Percentiles rank a stretch among this genome's conserved stretches.
phyloP scores from a whole-genome alignment of 768 basidiomycete genomes.

The Neoboletus subvelutipes region DNA sequence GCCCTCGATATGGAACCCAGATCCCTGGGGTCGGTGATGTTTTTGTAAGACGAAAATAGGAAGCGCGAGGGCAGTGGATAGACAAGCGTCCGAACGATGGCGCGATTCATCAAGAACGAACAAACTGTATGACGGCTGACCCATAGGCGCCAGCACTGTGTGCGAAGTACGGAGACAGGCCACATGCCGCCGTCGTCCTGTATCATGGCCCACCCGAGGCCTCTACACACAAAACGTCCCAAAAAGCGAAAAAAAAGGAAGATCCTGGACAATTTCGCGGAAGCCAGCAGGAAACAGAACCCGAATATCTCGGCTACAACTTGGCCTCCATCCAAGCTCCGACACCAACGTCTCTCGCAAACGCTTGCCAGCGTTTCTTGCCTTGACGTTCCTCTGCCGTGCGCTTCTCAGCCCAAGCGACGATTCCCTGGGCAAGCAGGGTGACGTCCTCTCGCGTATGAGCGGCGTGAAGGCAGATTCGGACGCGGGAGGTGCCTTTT shows the following conservation, averaged over 20 bases:
- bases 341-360: slow-evolving; percentile 17
- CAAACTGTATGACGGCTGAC: too few relatives aligned
- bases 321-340: slow-evolving; percentile 32
- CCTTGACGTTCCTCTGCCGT: slow-evolving; percentile 6
- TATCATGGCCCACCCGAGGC: neutral
- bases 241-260: neutral
- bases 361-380: slow-evolving; percentile 9
- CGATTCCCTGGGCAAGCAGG: slow-evolving; percentile 48
- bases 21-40: neutral
- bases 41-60: neutral
- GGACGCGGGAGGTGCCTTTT: slow-evolving; percentile 76
- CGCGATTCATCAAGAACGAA: neutral
- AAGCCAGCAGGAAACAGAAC: neutral
- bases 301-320: slow-evolving; percentile 7
- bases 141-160: neutral
- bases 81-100: neutral
- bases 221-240: neutral
- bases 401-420: slow-evolving; percentile 35
- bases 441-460: slow-evolving; percentile 68
- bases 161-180: neutral
- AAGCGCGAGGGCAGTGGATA: neutral
- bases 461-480: slow-evolving; percentile 85
- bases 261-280: neutral
- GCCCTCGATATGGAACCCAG: neutral
- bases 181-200: neutral